Evolutionary conservation across 2,329 filamentous ascomycete species (phyloP), one percentile per base, ranked within the genome.

Genomic region (Fusarium lyarnte): DNA sequence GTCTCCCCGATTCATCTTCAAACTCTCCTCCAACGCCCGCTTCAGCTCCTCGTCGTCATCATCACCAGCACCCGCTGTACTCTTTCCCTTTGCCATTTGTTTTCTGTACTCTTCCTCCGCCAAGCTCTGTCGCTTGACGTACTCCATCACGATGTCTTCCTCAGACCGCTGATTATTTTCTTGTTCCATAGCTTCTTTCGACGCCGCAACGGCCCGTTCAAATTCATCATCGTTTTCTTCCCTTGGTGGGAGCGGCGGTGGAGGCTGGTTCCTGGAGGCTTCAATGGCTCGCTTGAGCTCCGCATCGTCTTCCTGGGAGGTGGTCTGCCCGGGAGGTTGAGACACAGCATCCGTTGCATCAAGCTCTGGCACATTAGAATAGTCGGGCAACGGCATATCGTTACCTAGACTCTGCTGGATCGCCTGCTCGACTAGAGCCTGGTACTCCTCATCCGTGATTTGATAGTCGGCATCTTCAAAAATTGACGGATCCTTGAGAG

Each of bases 71-170:
- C 72, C 73, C n/a, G 59, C 78, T 23, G 76, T 80, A 3, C 78
- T 81, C 69, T 80, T 82, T 1, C 79, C 82, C 72, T 83, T 82
- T 14, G 76, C 65, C 55, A 75, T 71, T 38, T 78, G 74, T 57
- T 79, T 73, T 16, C 83, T 81, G 53, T 80, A 85, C 78, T 90
- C 85, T 72, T 91, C 90, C 81, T 95, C 93, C 1, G 88, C 86
- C 45, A 93, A 79, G 78, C 91, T 94, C 83, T 94, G 92, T 82
- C 90, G 91, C 84, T 92, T 92, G 33, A 93, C 87, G 80, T 93
- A 94, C 75, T 93, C 91, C 80, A 94, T 80, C 14, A 94, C 88
- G 60, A 92, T 89, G 59, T 93, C 88, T 78, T 94, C 92, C 76
- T 94, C 92, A 0, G 86, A 88, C 76, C 81, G 85, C 59, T 83